Percentiles rank a stretch among this genome's conserved stretches.
Conservation (phyloP, 2,329 filamentous ascomycete genomes). For the Penicillium fuscoglaucum region DNA sequence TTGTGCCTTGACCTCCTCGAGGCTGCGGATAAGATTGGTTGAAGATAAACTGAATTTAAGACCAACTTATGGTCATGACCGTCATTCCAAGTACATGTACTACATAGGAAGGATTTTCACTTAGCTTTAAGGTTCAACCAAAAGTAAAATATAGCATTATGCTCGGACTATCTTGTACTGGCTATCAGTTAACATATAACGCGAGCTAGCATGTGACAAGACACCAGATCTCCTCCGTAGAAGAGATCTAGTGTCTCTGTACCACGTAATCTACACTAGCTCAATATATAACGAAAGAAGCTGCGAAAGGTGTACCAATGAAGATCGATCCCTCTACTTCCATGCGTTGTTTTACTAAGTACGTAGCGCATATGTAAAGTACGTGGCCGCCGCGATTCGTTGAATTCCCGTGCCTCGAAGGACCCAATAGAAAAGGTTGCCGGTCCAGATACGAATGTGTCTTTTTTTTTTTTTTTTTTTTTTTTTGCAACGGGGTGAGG, state of each 20-base stretch:
- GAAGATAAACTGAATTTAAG: not conserved
- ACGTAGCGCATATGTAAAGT: conserved; percentile 5
- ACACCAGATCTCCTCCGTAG: not conserved
- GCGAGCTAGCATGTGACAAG: not conserved
- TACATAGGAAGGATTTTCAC: not conserved
- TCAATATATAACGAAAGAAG: not conserved
- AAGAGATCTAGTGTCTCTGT: not conserved
- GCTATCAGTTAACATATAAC: not conserved
- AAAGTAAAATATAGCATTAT: not conserved
- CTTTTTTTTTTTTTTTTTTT: too few relatives aligned
- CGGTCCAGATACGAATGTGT: not conserved
- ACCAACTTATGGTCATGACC: not conserved
- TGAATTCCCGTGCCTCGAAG: not conserved
- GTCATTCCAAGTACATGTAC: not conserved
- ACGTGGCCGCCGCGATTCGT: conserved; percentile 11
- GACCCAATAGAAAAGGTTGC: not conserved
- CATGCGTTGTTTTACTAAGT: conserved; percentile 10
- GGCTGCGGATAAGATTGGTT: conserved; percentile 7
- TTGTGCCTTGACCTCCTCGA: conserved; percentile 4
- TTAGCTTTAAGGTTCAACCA: not conserved
- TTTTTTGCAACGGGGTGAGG: not conserved
- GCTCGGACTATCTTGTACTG: not conserved
- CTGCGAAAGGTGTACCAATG: conserved; percentile 13
- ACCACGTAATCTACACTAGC: not conserved
- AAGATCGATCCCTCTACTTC: conserved; percentile 13